Evolutionary conservation across 2,329 filamentous ascomycete genomes (phyloP).

Genomic region (Trichoderma sp.): DNA sequence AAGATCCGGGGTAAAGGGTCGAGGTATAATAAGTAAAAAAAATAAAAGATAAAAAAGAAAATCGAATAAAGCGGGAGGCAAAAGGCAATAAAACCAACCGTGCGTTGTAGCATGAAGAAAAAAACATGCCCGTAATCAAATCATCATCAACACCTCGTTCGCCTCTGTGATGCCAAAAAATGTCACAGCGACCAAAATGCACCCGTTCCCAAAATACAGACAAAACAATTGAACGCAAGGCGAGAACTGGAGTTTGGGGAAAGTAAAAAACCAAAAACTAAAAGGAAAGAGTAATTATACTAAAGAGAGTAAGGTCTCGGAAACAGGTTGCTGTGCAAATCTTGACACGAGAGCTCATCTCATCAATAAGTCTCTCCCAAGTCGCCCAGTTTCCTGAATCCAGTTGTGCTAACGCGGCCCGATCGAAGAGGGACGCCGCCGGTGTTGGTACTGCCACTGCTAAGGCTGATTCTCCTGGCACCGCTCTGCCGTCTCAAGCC

Average conservation of each 20-base stretch:
- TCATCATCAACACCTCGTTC: constrained; percentile 32
- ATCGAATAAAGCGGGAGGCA: background rate
- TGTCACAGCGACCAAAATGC: constrained; percentile 20
- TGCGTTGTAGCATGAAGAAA: constrained; percentile 8
- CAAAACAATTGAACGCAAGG: constrained; percentile 13
- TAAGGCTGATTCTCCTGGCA: constrained; percentile 44
- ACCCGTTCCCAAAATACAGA: constrained; percentile 19
- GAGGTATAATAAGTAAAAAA: constrained; percentile 21
- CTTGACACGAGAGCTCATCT: constrained; percentile 1
- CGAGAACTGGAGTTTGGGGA: background rate
- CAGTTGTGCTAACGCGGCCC: constrained; percentile 33
- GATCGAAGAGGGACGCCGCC: constrained; percentile 32
- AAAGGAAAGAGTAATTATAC: background rate
- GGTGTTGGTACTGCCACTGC: constrained; percentile 43
- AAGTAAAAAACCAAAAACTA: background rate
- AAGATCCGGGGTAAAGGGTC: background rate
- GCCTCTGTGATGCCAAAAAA: constrained; percentile 26
- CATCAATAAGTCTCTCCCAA: constrained; percentile 54
- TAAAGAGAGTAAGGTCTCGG: background rate
- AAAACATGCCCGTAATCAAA: constrained; percentile 31
- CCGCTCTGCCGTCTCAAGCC: constrained; percentile 44
- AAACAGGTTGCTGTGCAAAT: background rate
- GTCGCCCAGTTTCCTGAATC: constrained; percentile 44
- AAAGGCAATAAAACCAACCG: constrained; percentile 23
- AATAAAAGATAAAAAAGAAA: background rate